Base-by-base conservation (phyloP, 2,329 filamentous ascomycete species). In the Sphaerulina vaccinii region DNA sequence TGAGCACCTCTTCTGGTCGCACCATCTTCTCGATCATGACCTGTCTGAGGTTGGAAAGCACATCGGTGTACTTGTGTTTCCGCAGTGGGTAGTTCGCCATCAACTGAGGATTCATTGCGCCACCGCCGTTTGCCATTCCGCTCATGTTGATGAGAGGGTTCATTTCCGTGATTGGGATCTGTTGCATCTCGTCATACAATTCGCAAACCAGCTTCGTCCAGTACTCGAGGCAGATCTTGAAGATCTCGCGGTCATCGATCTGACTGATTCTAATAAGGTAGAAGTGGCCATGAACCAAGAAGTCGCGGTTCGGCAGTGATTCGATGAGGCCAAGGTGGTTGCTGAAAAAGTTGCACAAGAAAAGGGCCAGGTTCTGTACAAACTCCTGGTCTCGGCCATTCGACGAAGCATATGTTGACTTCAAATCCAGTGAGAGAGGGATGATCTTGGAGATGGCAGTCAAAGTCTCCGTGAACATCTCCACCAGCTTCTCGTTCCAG, bases 21-120 rank as follows among this genome's bases (percentile, higher is more conserved):
- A 99, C 93, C 93, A 99, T 99, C 79, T 96, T 96, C 76, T 99
- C 93, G 57, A 99, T 97, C 93, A 99, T 99, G 60, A 99, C 93
- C 19, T 92, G 87, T 61, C 93, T 86, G 51, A 99, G 79, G 70
- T 96, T 97, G 8, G 92, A 92, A 43, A 99, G 77, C 16, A 99
- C 87, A 68, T 96, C 90, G 59, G 86, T 86, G 73, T 97, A 99
- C 74, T 96, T 97, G 80, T 99, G 92, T 77, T 99, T 99, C 56
- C 95, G 86, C 38, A 99, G 81, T 10, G 92, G 90, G 66, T 95
- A 95, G 71, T 90, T 95, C 63, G 85, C 86, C 56, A 97, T 79
- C n/a, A 92, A 77, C 46, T 78, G 82, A 1, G 92, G 90, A 68
- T 96, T 90, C 43, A 90, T 87, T 2, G 90, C 91, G 38, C 91